Evolutionary conservation across 345 rosid genomes (phyloP).

Genomic region (Eucalyptus dawsonii): DNA sequence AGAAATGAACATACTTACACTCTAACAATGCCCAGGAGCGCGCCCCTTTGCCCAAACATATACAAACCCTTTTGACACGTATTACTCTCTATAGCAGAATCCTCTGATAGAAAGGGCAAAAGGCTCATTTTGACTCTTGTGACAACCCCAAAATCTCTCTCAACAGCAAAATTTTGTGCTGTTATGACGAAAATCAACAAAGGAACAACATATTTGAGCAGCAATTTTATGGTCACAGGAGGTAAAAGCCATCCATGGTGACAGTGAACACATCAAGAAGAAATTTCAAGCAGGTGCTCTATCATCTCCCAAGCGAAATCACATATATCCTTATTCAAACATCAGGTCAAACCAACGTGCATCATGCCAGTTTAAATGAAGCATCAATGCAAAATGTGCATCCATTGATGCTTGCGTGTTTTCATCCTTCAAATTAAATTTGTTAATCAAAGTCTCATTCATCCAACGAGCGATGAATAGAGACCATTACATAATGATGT

Average conservation of each 20-base stretch:
- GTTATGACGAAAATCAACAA: not conserved
- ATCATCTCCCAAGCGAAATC: not conserved
- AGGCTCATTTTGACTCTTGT: not conserved
- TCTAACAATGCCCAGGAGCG: not conserved
- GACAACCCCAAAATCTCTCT: not conserved
- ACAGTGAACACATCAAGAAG: not conserved
- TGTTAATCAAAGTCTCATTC: not conserved
- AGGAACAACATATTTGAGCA: not conserved
- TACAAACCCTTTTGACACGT: not conserved
- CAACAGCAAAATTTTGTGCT: not conserved
- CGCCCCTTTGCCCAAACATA: not conserved
- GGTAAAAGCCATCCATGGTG: not conserved
- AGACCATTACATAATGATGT: not conserved
- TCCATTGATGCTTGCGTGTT: not conserved
- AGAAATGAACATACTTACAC: not conserved
- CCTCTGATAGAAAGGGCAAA: not conserved
- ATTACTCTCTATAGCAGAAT: not conserved
- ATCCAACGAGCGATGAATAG: not conserved
- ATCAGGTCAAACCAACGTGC: not conserved
- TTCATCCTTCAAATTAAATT: not conserved
- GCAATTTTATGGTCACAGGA: not conserved
- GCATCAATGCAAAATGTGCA: not conserved
- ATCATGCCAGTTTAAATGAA: not conserved
- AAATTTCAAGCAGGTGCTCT: not conserved
- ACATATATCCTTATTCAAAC: not conserved